These are phyloP conservation scores for Marasmius tenuissimus DNA, from an alignment of 1,284 basidiomycete species.

Conservation along the genomic window DNA sequence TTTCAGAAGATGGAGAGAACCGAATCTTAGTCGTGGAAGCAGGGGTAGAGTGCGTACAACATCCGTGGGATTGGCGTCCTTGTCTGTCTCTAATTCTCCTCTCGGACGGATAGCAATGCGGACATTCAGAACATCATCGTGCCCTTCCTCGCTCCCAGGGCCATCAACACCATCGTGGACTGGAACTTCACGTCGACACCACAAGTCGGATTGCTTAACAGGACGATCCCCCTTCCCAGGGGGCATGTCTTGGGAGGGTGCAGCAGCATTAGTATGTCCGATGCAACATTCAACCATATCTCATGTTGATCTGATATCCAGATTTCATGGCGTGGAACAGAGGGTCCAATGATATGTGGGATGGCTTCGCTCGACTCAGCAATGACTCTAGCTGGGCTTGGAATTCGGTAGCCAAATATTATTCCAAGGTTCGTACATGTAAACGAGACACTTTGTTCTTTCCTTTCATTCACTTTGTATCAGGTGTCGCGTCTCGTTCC, in stretches of 20 bases:
- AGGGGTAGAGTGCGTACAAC: neutral
- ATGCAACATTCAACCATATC: neutral
- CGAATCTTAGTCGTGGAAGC: conserved; percentile 13
- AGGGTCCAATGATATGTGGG: conserved; percentile 26
- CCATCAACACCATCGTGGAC: neutral
- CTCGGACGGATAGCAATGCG: neutral
- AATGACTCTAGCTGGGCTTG: conserved; percentile 28
- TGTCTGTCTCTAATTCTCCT: neutral
- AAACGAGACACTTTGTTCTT: neutral
- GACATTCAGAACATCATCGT: neutral
- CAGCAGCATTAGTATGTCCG: conserved; percentile 1
- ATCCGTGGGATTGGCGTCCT: neutral
- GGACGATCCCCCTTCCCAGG: neutral
- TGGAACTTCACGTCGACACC: conserved; percentile 5
- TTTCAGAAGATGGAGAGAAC: conserved; percentile 6
- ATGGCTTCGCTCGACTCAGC: conserved; percentile 22
- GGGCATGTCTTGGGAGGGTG: conserved; percentile 4
- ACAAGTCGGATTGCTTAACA: conserved; percentile 1
- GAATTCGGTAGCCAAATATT: conserved; percentile 19
- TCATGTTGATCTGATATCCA: conserved; percentile 10
- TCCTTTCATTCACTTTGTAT: neutral
- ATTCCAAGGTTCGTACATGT: conserved; percentile 18
- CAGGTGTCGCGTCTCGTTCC: conserved; percentile 14
- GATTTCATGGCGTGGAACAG: conserved; percentile 26
- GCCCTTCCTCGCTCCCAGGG: neutral